Base-by-base conservation (phyloP, 2,329 filamentous ascomycete genomes). In the Fusarium lyarnte region DNA sequence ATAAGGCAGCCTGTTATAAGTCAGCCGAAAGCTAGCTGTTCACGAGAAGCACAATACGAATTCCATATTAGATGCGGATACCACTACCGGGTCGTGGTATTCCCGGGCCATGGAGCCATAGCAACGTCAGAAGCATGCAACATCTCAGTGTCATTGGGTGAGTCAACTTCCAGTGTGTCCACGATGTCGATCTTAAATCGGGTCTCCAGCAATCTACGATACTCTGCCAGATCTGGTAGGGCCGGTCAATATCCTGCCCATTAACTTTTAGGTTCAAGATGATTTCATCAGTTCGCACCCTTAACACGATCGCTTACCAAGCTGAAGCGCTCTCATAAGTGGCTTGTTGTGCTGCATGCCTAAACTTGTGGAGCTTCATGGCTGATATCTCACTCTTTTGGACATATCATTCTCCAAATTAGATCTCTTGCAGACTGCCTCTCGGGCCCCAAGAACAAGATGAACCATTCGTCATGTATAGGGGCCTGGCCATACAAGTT, bases 121-220 rank as follows among this genome's bases (percentile, higher is more conserved):
- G 33, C 58, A 66, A 58, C 61, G 61, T 70, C 70, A 73, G 60
- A 59, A 53, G 39, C 38, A 67, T 72, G 33, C 53, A 49, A 10
- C 19, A 47, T 16, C n/a, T 25, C 33, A 16, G 57, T 51, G 25
- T 41, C 12, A 21, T n/a, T 46, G 29, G 38, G 46, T 29, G 46
- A 45, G 43, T 36, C 42, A 16, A 25, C 33, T 36, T 54, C 31
- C 17, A 36, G 19, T 23, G 36, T 27, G 23, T 39, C 33, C 49
- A 53, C 46, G 12, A 47, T 53, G 66, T 51, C 47, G 66, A 55
- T 55, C 27, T 41, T 31, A 59, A 23, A 46, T 29, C 39, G 33
- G 51, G 29, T 41, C 31, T 49, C 25, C 31, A 38, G 38, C 16
- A 27, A 29, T 51, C 49, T 19, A 25, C 33, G 9, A 11, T 25